Percentiles rank a stretch among this genome's conserved stretches.
phyloP scores from a whole-genome alignment of 768 basidiomycete species.

The Hypholoma sublateritium region DNA sequence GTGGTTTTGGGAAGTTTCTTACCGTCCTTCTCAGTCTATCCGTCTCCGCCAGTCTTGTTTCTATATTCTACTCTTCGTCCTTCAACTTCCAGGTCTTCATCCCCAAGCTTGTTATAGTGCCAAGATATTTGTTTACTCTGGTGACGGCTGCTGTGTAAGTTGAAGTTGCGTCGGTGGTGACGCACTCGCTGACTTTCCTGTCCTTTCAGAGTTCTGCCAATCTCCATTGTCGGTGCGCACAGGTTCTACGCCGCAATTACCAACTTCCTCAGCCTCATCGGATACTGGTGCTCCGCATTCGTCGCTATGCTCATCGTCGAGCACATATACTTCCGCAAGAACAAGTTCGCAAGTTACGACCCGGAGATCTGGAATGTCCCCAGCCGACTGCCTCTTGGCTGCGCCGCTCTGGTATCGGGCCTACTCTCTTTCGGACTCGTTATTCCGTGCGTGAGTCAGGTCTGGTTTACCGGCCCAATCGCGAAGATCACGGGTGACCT shows the following conservation, averaged over 20 bases:
- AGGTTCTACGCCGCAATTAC: slow-evolving; percentile 65
- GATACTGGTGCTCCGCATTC: slow-evolving; percentile 65
- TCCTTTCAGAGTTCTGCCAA: slow-evolving; percentile 48
- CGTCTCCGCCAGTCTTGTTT: slow-evolving; percentile 77
- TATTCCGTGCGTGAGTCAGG: slow-evolving; percentile 72
- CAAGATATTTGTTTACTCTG: slow-evolving; percentile 74
- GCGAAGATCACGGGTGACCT: slow-evolving; percentile 72
- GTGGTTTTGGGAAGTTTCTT: slow-evolving; percentile 74
- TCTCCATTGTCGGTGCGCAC: slow-evolving; percentile 73
- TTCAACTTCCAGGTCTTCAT: slow-evolving; percentile 70
- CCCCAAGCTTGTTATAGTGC: slow-evolving; percentile 56
- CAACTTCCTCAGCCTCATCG: slow-evolving; percentile 75
- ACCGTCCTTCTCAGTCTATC: slow-evolving; percentile 78
- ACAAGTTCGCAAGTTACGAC: slow-evolving; percentile 52
- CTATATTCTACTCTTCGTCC: slow-evolving; percentile 77
- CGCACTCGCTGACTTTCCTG: too few relatives aligned
- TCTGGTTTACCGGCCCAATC: slow-evolving; percentile 79
- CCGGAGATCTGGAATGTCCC: slow-evolving; percentile 56
- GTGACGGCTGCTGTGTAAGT: slow-evolving; percentile 69
- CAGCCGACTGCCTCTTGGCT: slow-evolving; percentile 59
- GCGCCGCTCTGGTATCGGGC: slow-evolving; percentile 61
- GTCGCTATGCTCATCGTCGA: slow-evolving; percentile 61
- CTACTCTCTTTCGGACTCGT: slow-evolving; percentile 56
- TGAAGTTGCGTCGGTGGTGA: neutral
- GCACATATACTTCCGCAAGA: slow-evolving; percentile 63